Base-by-base conservation (phyloP, 2,329 filamentous ascomycete genomes). In the Byssochlamys sp. region DNA sequence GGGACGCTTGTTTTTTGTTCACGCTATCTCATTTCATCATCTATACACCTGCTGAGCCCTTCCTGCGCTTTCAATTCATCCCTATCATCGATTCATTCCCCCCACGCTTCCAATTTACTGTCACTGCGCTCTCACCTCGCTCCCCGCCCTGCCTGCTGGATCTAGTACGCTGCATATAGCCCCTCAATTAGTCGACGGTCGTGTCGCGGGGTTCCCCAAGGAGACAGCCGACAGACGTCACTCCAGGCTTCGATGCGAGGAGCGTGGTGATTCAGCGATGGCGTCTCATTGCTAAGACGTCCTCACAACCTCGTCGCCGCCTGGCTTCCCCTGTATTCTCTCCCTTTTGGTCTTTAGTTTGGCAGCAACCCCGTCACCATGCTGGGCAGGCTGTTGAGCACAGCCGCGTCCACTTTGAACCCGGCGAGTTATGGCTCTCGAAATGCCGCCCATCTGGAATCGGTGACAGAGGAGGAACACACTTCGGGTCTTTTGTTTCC, bases 381-480 rank as follows among this genome's bases (percentile, higher is more conserved):
- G 74, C 63, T 77, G 57, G 74, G 74, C 56, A 71, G 74, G 59
- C 68, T 77, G 29, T 66, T 77, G 49, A 75, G 71, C 62, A 75
- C 70, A 14, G 73, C 74, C 49, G 74, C 74, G 12, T 74, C 74
- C 51, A 75, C 74, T 24, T 64, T 77, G 55, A 77, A 73, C 62
- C 71, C 74, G 19, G 65, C 73, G n/a, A 61, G 67, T 5, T 74
- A 75, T 58, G 68, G 69, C 48, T 65, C 69, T 50, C 71, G 73
- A 57, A 73, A 69, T 58, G 61, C 69, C 14, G 66, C 69, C 26
- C 71, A 72, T 29, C 71, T 77, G 24, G 77, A 79, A 62, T 79
- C 77, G 26, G 74, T 77, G 26, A 78, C 75, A 1, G 77, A 79
- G 60, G 77, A 79, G 62, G 75, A 77, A 60, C 76, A 79, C 61